Base-by-base conservation (phyloP, 805 yeast species). In the Grigorovia transvaalensis region DNA sequence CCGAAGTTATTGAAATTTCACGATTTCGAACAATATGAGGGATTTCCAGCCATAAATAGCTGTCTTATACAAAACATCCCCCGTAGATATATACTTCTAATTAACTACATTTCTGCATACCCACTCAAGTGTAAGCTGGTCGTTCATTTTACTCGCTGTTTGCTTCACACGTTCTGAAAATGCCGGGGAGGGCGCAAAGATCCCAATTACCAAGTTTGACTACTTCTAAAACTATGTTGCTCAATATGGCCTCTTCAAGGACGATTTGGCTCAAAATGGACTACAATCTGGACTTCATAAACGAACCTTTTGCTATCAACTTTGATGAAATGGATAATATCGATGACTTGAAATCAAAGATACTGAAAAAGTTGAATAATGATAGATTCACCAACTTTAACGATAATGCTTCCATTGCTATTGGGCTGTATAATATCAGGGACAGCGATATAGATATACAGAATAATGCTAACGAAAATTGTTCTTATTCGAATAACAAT, bases 321-420 rank as follows among this genome's bases (percentile, higher is more conserved):
- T 84, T 86, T 18, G 72, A 73, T 17, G 79, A 79, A 33, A 62
- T 66, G 19, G 91, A 86, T 61, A 75, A 89, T 1, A 76, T 90
- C 5, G 98, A 90, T 65, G 96, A 91, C 66, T 71, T 90, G 59
- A 90, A 90, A 61, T 70, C 75, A 11, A 75, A 80, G 53, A 75
- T 90, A 1, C 66, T 82, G 41, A 70, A 69, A 46, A 85, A 83
- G 58, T 85, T 66, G 27, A 56, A 50, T 42, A 20, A 48, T 19
- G 77, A 64, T 85, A 95, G 51, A 80, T 84, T 53, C 76, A 87
- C 2, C 62, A 84, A 51, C 85, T 81, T 3, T 64, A 77, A 62
- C 47, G 68, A 54, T 63, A 71, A 46, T 77, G 74, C 61, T 88
- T 88, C 69, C 82, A 95, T 9, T 80, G 95, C 11, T 88, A 86